phyloP scores from a whole-genome alignment of 306 rosid genomes.

The Casuarina glauca region DNA sequence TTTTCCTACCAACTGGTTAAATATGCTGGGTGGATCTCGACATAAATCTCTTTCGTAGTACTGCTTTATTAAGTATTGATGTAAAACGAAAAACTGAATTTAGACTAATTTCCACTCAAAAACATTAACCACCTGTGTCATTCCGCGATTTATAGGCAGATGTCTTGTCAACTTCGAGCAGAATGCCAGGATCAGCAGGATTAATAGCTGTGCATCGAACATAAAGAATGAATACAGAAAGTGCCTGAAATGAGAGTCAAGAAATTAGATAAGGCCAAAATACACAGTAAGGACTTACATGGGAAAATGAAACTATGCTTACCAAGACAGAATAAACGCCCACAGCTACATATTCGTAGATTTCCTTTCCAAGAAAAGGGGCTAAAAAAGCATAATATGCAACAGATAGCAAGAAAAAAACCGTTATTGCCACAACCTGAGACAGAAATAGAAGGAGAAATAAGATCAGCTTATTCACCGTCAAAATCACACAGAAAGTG shows the following conservation, averaged over 20 bases:
- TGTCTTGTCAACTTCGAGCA: slow-evolving; percentile 50
- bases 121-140: slow-evolving; percentile 54
- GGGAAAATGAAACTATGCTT: slow-evolving; percentile 23
- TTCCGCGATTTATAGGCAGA: slow-evolving; percentile 43
- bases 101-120: slow-evolving; percentile 9
- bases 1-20: not conserved
- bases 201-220: slow-evolving; percentile 83
- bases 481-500: slow-evolving; percentile 6
- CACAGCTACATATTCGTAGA: slow-evolving; percentile 60
- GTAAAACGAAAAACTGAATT: slow-evolving; percentile 11
- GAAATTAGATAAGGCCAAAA: slow-evolving; percentile 24
- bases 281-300: not conserved
- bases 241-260: slow-evolving; percentile 50
- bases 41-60: slow-evolving; percentile 7
- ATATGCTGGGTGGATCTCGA: not conserved
- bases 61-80: not conserved
- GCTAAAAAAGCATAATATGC: slow-evolving; percentile 84
- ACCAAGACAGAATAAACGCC: slow-evolving; percentile 74
- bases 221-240: slow-evolving; percentile 69
- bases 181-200: slow-evolving; percentile 72
- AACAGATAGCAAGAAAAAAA: slow-evolving; percentile 71
- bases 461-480: slow-evolving; percentile 15
- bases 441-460: slow-evolving; percentile 30
- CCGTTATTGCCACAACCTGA: slow-evolving; percentile 83
- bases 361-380: slow-evolving; percentile 62